A percentile compares a stretch with the other conserved stretches of the same genome.
These are phyloP conservation scores for Debaryomycetaceae sp. DNA, from an alignment of 1,139 yeast species.

Conservation along the genomic window DNA sequence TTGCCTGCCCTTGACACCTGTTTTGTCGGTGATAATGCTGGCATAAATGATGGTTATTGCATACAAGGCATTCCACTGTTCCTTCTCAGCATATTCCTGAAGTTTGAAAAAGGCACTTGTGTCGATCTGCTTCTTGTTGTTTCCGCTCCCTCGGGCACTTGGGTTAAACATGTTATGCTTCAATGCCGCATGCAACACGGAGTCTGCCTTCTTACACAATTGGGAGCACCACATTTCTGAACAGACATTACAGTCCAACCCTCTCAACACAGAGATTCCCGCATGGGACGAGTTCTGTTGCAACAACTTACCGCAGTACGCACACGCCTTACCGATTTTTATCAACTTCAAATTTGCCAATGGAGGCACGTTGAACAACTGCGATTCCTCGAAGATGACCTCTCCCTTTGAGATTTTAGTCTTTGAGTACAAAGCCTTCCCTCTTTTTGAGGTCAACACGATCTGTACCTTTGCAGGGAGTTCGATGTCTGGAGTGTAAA, in stretches of 20 bases:
- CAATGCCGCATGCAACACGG: conserved; percentile 50
- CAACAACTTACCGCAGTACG: conserved; percentile 69
- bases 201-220: conserved; percentile 53
- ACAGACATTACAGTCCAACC: conserved; percentile 68
- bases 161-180: conserved; percentile 46
- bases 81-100: conserved; percentile 59
- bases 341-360: conserved; percentile 63
- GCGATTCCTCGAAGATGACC: conserved; percentile 55
- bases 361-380: conserved; percentile 68
- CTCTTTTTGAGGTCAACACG: conserved; percentile 39
- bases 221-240: conserved; percentile 69
- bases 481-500: conserved; percentile 43
- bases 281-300: conserved; percentile 21
- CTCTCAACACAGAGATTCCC: conserved; percentile 36
- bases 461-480: conserved; percentile 46
- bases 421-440: conserved; percentile 49
- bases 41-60: conserved; percentile 61
- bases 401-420: conserved; percentile 45
- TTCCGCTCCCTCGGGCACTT: conserved; percentile 18
- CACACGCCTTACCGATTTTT: conserved; percentile 68
- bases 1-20: conserved; percentile 37
- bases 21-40: conserved; percentile 40
- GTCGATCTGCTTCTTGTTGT: conserved; percentile 29
- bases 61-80: conserved; percentile 67
- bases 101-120: conserved; percentile 49